A percentile compares a stretch with the other conserved stretches of the same genome.
Conservation (phyloP, 2,329 filamentous ascomycete genomes). For the Aaosphaeria arxii region DNA sequence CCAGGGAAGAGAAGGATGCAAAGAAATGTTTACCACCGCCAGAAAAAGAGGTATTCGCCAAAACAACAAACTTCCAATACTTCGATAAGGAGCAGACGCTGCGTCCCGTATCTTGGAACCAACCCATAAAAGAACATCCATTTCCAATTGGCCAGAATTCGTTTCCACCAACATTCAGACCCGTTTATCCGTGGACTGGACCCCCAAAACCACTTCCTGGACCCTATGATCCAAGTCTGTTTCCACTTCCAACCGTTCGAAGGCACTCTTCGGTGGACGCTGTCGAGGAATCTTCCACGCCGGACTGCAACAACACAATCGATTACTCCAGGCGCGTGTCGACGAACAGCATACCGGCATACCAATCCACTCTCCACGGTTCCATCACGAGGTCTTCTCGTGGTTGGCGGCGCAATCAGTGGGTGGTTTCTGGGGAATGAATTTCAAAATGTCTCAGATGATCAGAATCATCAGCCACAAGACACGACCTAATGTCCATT, state of each 20-base stretch:
- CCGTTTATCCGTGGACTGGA: constrained; percentile 31
- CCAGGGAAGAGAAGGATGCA: background rate
- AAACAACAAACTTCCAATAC: too few species aligned
- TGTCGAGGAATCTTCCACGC: background rate
- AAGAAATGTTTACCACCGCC: background rate
- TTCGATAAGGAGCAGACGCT: background rate
- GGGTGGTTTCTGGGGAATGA: constrained; percentile 31
- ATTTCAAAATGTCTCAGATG: background rate
- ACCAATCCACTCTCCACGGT: constrained; percentile 14
- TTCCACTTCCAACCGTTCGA: constrained; percentile 28
- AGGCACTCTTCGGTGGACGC: constrained; percentile 10
- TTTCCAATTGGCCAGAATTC: constrained; percentile 6
- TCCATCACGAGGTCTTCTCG: constrained; percentile 21
- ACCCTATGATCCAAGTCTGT: constrained; percentile 34
- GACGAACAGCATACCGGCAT: constrained; percentile 13
- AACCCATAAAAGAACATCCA: too few species aligned
- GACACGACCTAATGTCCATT: background rate
- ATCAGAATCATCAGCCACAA: too few species aligned
- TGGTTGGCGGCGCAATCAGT: constrained; percentile 33
- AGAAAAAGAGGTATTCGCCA: background rate
- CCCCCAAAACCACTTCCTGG: constrained; percentile 31
- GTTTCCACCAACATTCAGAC: constrained; percentile 11
- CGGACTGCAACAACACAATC: background rate
- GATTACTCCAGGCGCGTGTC: constrained; percentile 27
- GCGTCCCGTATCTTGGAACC: background rate